These are phyloP conservation scores for Rhynchospora breviuscula DNA, from an alignment of 176 grass and related monocot species.

Conservation along the genomic window DNA sequence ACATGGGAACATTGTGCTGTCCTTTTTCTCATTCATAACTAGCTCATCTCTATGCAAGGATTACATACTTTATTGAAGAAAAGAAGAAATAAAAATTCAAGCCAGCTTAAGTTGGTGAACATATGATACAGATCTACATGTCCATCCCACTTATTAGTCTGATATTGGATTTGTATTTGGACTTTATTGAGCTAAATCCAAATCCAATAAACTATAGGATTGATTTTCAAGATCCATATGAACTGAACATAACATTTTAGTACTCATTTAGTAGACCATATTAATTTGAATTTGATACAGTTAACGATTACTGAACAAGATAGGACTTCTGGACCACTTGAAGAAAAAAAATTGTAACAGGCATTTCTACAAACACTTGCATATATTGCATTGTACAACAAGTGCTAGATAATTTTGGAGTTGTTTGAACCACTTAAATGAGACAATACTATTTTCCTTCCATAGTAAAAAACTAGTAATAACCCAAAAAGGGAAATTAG, in stretches of 20 bases:
- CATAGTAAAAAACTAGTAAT: not conserved
- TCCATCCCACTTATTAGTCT: not conserved
- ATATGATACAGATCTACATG: not conserved
- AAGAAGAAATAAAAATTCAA: not conserved
- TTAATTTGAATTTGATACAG: not conserved
- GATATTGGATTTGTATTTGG: not conserved
- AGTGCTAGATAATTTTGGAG: not conserved
- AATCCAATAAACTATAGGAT: not conserved
- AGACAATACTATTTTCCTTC: not conserved
- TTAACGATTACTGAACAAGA: not conserved
- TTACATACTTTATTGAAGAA: not conserved
- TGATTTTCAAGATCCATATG: not conserved
- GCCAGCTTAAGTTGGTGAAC: not conserved
- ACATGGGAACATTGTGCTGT: not conserved
- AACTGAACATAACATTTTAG: not conserved
- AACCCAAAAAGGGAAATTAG: not conserved
- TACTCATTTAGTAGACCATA: not conserved
- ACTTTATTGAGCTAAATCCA: not conserved
- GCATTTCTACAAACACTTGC: conserved; percentile 14
- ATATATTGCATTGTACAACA: not conserved
- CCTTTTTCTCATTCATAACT: not conserved
- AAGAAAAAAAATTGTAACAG: not conserved
- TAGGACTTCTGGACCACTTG: not conserved
- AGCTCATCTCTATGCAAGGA: not conserved
- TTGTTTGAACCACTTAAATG: not conserved